phyloP scores from a whole-genome alignment of 371 early-diverging fungal genomes.

The Quaeritorhiza haematococci region DNA sequence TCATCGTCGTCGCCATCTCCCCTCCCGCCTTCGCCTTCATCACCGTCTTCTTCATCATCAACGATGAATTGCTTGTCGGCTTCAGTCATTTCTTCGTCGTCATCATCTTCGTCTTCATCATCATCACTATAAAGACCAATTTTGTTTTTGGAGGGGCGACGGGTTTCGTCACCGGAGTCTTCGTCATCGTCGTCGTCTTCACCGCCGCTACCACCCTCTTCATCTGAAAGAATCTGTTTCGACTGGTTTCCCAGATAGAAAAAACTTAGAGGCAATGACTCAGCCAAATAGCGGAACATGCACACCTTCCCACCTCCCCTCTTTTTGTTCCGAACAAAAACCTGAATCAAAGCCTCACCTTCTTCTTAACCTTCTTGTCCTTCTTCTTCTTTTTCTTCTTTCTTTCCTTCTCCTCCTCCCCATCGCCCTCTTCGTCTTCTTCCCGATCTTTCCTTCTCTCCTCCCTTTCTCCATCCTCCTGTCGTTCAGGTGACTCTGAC shows the following conservation, averaged over 20 bases:
- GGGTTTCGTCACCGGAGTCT: conserved; percentile 25
- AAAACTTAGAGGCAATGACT: no score
- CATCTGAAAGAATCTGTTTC: background rate
- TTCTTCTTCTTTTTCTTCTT: conserved; percentile 37
- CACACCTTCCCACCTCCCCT: conserved; percentile 29
- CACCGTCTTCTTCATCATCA: conserved; percentile 42
- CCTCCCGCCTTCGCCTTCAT: conserved; percentile 27
- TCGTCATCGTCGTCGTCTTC: conserved; percentile 23
- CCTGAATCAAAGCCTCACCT: conserved; percentile 29
- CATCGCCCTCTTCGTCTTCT: no score
- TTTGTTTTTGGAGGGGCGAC: no score
- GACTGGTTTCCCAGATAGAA: background rate
- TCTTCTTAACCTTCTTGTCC: conserved; percentile 15
- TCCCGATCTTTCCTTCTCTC: no score
- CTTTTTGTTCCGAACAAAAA: conserved; percentile 22
- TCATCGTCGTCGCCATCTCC: conserved; percentile 19
- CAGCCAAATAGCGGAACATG: no score
- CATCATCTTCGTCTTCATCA: conserved; percentile 29
- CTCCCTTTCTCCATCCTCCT: conserved; percentile 53
- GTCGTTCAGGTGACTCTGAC: conserved; percentile 36
- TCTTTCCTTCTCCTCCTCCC: conserved; percentile 55
- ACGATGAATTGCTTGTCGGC: conserved; percentile 42
- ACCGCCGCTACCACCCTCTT: conserved; percentile 12
- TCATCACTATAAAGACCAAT: conserved; percentile 12
- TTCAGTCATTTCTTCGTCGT: conserved; percentile 42